Evolutionary conservation across 768 basidiomycete genomes (phyloP).

Genomic region (Rhizopogon salebrosus): DNA sequence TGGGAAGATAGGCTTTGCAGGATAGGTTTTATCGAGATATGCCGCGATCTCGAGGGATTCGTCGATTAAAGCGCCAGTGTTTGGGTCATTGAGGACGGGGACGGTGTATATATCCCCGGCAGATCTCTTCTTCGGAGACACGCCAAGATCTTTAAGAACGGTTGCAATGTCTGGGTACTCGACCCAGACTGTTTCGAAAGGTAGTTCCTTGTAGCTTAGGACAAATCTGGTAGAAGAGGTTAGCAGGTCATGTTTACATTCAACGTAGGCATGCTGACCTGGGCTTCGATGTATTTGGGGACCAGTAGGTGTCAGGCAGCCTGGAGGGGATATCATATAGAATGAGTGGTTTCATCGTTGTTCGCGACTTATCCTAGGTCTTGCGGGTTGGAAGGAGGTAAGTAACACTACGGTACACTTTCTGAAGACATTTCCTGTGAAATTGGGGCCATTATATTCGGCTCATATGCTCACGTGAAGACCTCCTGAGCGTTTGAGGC

Average conservation of each 20-base stretch:
- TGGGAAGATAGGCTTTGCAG: slow-evolving; percentile 11
- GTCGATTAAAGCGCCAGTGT: slow-evolving; percentile 28
- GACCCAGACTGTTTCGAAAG: slow-evolving; percentile 45
- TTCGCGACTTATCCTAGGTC: neutral
- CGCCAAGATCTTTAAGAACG: slow-evolving; percentile 27
- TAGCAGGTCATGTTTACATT: neutral
- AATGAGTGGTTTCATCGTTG: slow-evolving; percentile 7
- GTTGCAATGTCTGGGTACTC: slow-evolving; percentile 44
- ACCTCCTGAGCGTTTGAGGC: too few species aligned
- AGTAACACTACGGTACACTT: too few species aligned
- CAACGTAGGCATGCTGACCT: slow-evolving; percentile 11
- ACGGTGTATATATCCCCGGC: slow-evolving; percentile 36
- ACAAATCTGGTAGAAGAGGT: slow-evolving; percentile 14
- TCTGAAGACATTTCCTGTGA: too few species aligned
- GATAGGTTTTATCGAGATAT: slow-evolving; percentile 44
- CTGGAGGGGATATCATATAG: slow-evolving; percentile 25
- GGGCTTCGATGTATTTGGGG: slow-evolving; percentile 29
- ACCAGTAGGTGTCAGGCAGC: slow-evolving; percentile 21
- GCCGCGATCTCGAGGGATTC: slow-evolving; percentile 40
- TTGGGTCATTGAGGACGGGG: slow-evolving; percentile 41
- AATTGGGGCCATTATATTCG: too few species aligned
- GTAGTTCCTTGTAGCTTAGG: slow-evolving; percentile 29
- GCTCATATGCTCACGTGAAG: too few species aligned
- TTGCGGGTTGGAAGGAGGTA: too few species aligned
- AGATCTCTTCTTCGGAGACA: slow-evolving; percentile 23